These are phyloP conservation scores for Stylonectria norvegica DNA, from an alignment of 2,329 filamentous ascomycete genomes.

Conservation along the genomic window DNA sequence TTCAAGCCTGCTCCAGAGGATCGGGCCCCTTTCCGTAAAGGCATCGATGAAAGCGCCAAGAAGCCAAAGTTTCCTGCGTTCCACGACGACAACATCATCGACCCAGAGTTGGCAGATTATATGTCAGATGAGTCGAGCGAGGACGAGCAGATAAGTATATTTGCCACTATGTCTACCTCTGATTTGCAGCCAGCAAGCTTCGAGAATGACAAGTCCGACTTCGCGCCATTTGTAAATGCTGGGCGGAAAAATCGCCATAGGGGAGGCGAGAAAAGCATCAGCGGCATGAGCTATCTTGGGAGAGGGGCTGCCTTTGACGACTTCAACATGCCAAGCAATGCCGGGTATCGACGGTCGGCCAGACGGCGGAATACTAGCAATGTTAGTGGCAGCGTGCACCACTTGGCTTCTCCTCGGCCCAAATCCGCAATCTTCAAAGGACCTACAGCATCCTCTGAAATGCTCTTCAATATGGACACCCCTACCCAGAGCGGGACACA, in stretches of 20 bases:
- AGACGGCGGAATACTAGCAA: slow-evolving; percentile 81
- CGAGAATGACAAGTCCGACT: slow-evolving; percentile 71
- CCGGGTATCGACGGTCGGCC: slow-evolving; percentile 57
- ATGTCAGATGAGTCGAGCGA: slow-evolving; percentile 95
- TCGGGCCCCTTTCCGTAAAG: slow-evolving; percentile 80
- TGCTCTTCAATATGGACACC: slow-evolving; percentile 46
- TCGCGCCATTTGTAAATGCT: slow-evolving; percentile 68
- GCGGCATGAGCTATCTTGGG: slow-evolving; percentile 64
- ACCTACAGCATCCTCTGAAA: slow-evolving; percentile 50
- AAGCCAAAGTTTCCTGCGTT: slow-evolving; percentile 80
- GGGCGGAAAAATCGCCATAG: slow-evolving; percentile 72
- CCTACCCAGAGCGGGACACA: slow-evolving; percentile 43
- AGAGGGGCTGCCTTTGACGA: slow-evolving; percentile 63
- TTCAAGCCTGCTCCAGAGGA: slow-evolving; percentile 73
- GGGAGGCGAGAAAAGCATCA: slow-evolving; percentile 71
- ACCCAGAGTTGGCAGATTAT: slow-evolving; percentile 90
- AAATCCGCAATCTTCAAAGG: slow-evolving; percentile 57
- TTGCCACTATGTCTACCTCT: slow-evolving; percentile 68
- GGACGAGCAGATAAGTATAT: slow-evolving; percentile 86
- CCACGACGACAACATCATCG: slow-evolving; percentile 97
- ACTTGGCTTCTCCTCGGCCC: slow-evolving; percentile 70
- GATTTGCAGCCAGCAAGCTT: slow-evolving; percentile 61
- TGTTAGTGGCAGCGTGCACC: slow-evolving; percentile 65
- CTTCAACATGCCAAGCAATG: slow-evolving; percentile 50
- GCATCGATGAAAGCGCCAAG: slow-evolving; percentile 62